Conservation (phyloP, 2,329 filamentous ascomycete genomes). For the Clarireedia monteithiana region DNA sequence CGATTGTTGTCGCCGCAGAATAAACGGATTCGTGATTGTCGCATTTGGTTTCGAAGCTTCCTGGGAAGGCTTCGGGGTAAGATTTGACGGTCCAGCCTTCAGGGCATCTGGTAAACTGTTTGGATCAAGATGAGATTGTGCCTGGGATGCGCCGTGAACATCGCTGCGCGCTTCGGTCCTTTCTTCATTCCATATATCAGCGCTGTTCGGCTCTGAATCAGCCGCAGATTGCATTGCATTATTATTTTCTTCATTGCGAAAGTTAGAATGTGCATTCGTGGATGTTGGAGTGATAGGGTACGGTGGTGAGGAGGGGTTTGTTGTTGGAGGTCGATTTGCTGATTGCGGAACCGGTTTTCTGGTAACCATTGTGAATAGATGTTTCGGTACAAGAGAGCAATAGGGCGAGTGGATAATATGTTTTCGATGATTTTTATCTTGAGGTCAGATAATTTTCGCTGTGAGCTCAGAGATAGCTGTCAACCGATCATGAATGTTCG, state of each 20-base stretch:
- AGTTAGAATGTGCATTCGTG: conserved; percentile 8
- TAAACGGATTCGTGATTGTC: conserved; percentile 26
- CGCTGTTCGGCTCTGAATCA: conserved; percentile 14
- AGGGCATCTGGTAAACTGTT: conserved; percentile 21
- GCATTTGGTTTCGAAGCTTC: conserved; percentile 16
- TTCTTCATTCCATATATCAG: conserved; percentile 22
- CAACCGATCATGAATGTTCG: background rate
- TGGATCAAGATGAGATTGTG: background rate
- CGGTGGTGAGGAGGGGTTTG: conserved; percentile 13
- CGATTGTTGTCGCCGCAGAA: conserved; percentile 17
- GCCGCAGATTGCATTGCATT: conserved; percentile 12
- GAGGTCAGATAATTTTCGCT: too few relatives aligned
- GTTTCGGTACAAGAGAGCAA: background rate
- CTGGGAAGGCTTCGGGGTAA: conserved; percentile 19
- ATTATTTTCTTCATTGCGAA: conserved; percentile 14
- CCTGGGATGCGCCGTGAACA: background rate
- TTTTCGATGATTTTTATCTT: too few relatives aligned
- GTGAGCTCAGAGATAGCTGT: too few relatives aligned
- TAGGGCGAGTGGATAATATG: background rate
- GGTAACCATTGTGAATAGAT: conserved; percentile 20
- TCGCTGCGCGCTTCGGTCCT: conserved; percentile 7
- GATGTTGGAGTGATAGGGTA: conserved; percentile 22
- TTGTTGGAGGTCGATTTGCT: conserved; percentile 7
- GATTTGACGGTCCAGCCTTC: conserved; percentile 20
- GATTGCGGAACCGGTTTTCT: conserved; percentile 24